Conservation (phyloP, 148 eudicot genomes). For the Vaccinium corymbosum region DNA sequence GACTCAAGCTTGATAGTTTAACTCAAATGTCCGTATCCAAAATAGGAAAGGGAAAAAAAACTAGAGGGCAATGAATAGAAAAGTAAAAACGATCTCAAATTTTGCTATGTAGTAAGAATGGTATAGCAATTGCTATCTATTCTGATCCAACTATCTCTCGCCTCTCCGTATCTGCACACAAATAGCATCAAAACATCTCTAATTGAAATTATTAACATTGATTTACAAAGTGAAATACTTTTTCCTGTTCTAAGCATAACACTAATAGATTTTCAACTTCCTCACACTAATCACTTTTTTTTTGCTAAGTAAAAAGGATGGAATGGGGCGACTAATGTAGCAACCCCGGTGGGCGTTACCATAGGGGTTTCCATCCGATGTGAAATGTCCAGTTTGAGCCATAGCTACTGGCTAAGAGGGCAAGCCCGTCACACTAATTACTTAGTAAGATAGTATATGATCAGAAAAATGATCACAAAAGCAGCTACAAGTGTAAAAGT, state of each 20-base stretch:
- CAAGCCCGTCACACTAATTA: constrained; percentile 21
- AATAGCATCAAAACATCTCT: constrained; percentile 1
- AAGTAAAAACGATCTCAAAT: too few species aligned
- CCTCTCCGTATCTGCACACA: constrained; percentile 13
- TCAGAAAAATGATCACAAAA: constrained; percentile 65
- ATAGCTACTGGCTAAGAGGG: too few species aligned
- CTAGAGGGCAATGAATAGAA: too few species aligned
- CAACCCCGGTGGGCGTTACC: too few species aligned
- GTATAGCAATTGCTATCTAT: not conserved
- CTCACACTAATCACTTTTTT: not conserved
- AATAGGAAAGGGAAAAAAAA: too few species aligned
- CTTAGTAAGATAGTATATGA: constrained; percentile 75
- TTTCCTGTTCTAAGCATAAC: not conserved
- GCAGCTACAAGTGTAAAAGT: constrained; percentile 80
- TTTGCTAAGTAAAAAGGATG: too few species aligned
- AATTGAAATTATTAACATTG: constrained; percentile 6
- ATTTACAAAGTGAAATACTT: not conserved
- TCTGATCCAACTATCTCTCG: not conserved
- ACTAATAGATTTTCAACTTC: not conserved
- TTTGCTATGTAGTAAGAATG: too few species aligned
- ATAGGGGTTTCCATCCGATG: too few species aligned
- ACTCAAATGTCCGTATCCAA: too few species aligned
- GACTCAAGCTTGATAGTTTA: too few species aligned
- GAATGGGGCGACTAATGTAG: too few species aligned
- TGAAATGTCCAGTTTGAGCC: too few species aligned